phyloP scores from a whole-genome alignment of 768 basidiomycete species.

The Pilatotrama ljubarskyi region DNA sequence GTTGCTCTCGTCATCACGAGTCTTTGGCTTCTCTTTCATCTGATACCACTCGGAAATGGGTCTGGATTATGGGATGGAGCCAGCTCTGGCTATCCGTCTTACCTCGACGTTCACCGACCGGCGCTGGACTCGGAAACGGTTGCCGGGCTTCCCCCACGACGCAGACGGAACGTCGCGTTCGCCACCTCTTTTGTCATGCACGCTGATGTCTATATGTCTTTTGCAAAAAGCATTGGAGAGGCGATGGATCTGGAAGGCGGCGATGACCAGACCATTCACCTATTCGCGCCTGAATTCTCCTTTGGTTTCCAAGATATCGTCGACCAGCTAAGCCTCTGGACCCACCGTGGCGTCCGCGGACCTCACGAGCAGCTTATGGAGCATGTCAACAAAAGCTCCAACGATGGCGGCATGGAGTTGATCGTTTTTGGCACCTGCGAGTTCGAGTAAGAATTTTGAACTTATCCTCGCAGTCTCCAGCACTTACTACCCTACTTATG shows the following conservation, averaged over 20 bases:
- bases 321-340: constrained; percentile 34
- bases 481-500: too few relatives aligned
- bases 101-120: not conserved
- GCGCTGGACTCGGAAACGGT: not conserved
- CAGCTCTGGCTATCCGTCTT: not conserved
- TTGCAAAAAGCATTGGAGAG: constrained; percentile 36
- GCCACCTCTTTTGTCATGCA: constrained; percentile 38
- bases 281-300: constrained; percentile 36
- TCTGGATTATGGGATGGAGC: not conserved
- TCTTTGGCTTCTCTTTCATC: constrained; percentile 9
- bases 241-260: constrained; percentile 29
- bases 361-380: constrained; percentile 30
- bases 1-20: not conserved
- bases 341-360: constrained; percentile 27
- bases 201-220: constrained; percentile 40
- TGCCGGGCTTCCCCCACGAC: not conserved
- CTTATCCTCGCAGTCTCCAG: not conserved
- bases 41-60: not conserved
- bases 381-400: constrained; percentile 25
- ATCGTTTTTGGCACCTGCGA: constrained; percentile 49
- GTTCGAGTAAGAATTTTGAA: constrained; percentile 35
- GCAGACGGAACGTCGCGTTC: constrained; percentile 34
- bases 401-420: constrained; percentile 34
- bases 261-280: constrained; percentile 25
- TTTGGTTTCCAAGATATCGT: constrained; percentile 37